Conservation (phyloP, 2,329 filamentous ascomycete species). For the Pestalotiopsis fici region DNA sequence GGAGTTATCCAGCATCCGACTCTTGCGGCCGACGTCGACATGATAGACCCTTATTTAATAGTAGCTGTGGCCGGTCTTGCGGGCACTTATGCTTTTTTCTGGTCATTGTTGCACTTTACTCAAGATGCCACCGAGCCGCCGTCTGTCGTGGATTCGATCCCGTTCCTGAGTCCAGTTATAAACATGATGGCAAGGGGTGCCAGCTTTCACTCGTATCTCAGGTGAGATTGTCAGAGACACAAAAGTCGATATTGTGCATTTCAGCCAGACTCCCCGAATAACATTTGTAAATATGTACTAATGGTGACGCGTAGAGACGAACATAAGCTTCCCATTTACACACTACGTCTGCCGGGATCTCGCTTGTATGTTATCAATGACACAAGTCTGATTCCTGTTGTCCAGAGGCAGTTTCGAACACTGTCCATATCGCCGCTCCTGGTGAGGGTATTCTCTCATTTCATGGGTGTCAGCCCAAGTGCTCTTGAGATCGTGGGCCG, state of each 20-base stretch:
- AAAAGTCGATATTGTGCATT: neutral
- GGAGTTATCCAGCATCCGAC: too few relatives aligned
- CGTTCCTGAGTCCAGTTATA: neutral
- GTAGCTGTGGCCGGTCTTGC: neutral
- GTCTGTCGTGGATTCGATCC: conserved; percentile 25
- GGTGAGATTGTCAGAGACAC: neutral
- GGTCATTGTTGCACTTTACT: neutral
- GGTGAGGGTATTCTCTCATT: conserved; percentile 2
- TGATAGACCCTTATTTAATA: neutral
- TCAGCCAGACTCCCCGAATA: neutral
- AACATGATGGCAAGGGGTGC: neutral
- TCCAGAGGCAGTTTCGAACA: conserved; percentile 7
- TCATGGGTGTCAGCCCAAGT: conserved; percentile 7
- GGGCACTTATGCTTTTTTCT: neutral
- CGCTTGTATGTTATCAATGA: conserved; percentile 11
- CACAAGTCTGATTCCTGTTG: conserved; percentile 6
- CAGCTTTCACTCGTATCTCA: neutral
- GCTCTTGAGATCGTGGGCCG: neutral
- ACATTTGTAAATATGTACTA: too few relatives aligned
- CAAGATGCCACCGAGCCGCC: conserved; percentile 10
- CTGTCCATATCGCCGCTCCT: conserved; percentile 8
- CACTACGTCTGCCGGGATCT: neutral
- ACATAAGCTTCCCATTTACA: neutral
- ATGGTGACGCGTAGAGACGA: too few relatives aligned
- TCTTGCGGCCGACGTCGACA: neutral